A percentile compares a stretch with the other conserved stretches of the same genome.
These are phyloP conservation scores for Epichloe sp. DNA, from an alignment of 2,329 filamentous ascomycete genomes.

Conservation along the genomic window DNA sequence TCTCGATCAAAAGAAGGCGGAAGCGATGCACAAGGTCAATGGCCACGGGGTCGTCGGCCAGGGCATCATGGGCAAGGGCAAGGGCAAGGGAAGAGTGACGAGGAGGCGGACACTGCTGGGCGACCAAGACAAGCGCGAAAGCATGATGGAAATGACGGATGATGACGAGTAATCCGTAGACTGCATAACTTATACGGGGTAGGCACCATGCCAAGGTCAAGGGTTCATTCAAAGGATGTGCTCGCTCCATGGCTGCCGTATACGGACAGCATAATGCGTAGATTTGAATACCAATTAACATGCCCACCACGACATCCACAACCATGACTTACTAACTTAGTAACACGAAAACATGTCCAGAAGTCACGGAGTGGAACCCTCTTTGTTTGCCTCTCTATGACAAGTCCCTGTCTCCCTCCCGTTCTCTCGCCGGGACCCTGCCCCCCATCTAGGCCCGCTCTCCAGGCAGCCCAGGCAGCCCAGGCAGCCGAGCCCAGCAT, in stretches of 20 bases:
- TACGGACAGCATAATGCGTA: not conserved
- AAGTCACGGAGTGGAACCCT: no score
- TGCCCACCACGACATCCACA: no score
- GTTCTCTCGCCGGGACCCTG: no score
- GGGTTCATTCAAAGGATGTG: not conserved
- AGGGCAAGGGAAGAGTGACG: conserved; percentile 30
- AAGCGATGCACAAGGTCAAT: conserved; percentile 26
- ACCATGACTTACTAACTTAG: no score
- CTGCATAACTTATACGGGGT: not conserved
- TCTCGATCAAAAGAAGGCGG: conserved; percentile 32
- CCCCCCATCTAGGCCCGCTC: no score
- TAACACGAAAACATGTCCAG: no score
- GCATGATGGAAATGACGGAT: conserved; percentile 44
- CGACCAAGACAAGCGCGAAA: conserved; percentile 27
- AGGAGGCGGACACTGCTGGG: conserved; percentile 18
- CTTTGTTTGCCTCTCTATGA: not conserved
- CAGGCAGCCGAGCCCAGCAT: no score
- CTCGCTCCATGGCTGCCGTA: not conserved
- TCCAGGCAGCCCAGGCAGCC: no score
- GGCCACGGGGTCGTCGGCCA: conserved; percentile 11
- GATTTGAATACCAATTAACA: no score
- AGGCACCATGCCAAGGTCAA: not conserved
- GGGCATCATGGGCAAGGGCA: conserved; percentile 22
- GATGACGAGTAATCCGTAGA: conserved; percentile 24
- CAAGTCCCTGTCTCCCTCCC: conserved; percentile 5